Conservation (phyloP, 306 rosid genomes). For the Castanopsis chinensis region DNA sequence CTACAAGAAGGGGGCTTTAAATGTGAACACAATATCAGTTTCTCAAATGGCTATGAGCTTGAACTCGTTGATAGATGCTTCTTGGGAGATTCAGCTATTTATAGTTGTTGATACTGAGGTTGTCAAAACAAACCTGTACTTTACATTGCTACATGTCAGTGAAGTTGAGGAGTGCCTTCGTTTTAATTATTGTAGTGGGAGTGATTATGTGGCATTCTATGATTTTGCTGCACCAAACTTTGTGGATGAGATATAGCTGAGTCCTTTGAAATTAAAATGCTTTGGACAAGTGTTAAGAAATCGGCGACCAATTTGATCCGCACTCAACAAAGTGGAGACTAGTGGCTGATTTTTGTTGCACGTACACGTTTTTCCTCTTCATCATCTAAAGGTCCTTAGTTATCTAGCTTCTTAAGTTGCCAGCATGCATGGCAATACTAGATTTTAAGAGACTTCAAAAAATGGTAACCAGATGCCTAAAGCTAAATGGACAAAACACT, state of each 20-base stretch:
- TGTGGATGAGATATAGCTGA: constrained; percentile 29
- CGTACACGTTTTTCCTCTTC: too few relatives aligned
- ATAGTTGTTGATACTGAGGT: constrained; percentile 17
- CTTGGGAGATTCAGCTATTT: constrained; percentile 21
- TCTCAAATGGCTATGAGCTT: too few relatives aligned
- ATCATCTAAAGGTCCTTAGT: too few relatives aligned
- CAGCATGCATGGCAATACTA: too few relatives aligned
- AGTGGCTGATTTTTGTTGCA: neutral
- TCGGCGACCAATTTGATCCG: constrained; percentile 25
- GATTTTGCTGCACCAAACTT: constrained; percentile 21
- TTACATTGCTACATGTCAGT: neutral
- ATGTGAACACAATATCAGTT: too few relatives aligned
- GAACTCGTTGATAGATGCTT: too few relatives aligned
- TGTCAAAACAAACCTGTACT: neutral
- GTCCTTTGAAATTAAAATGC: neutral
- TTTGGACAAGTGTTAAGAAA: constrained; percentile 26
- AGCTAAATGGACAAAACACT: too few relatives aligned
- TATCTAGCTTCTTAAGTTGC: too few relatives aligned
- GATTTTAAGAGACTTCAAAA: too few relatives aligned
- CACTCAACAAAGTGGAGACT: constrained; percentile 44
- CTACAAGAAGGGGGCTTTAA: neutral
- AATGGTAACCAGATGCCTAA: too few relatives aligned
- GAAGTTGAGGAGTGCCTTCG: constrained; percentile 15
- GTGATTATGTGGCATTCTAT: neutral
- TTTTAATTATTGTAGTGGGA: neutral